A percentile compares a stretch with the other conserved stretches of the same genome.
phyloP scores from a whole-genome alignment of 1,284 basidiomycete genomes.

The Leccinum pseudoinsigne region DNA sequence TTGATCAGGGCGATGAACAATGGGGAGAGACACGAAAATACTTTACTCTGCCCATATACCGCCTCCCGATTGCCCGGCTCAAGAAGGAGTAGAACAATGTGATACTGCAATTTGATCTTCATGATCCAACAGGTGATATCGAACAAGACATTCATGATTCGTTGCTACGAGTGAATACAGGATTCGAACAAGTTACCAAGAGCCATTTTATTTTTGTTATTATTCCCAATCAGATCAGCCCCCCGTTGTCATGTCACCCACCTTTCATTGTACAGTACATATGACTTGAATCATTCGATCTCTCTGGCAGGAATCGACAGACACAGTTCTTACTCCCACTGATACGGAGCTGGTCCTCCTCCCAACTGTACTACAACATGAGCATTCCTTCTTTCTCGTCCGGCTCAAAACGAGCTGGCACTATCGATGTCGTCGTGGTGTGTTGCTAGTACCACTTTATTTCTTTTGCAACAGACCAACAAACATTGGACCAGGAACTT shows the following conservation, averaged over 20 bases:
- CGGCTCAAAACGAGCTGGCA: slow-evolving; percentile 12
- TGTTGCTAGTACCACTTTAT: slow-evolving; percentile 9
- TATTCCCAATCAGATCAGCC: slow-evolving; percentile 8
- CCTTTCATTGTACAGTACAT: neutral
- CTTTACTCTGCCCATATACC: slow-evolving; percentile 68
- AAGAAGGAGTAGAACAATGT: slow-evolving; percentile 15
- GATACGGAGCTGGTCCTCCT: slow-evolving; percentile 26
- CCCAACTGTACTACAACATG: slow-evolving; percentile 6
- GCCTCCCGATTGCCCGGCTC: slow-evolving; percentile 57
- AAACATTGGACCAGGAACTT: slow-evolving; percentile 31
- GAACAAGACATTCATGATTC: neutral
- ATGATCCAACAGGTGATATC: neutral
- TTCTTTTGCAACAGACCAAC: slow-evolving; percentile 3
- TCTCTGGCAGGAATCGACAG: slow-evolving; percentile 2
- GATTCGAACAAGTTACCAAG: neutral
- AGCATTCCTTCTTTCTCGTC: slow-evolving; percentile 2
- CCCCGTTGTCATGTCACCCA: slow-evolving; percentile 19
- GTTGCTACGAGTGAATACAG: neutral
- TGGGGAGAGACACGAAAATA: slow-evolving; percentile 77
- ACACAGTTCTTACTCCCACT: neutral
- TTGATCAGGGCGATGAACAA: slow-evolving; percentile 45
- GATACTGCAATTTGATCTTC: neutral
- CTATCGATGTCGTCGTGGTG: slow-evolving; percentile 30
- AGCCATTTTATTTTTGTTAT: neutral
- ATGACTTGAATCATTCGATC: neutral